Conservation (phyloP, 768 basidiomycete genomes). For the Neoboletus subvelutipes region DNA sequence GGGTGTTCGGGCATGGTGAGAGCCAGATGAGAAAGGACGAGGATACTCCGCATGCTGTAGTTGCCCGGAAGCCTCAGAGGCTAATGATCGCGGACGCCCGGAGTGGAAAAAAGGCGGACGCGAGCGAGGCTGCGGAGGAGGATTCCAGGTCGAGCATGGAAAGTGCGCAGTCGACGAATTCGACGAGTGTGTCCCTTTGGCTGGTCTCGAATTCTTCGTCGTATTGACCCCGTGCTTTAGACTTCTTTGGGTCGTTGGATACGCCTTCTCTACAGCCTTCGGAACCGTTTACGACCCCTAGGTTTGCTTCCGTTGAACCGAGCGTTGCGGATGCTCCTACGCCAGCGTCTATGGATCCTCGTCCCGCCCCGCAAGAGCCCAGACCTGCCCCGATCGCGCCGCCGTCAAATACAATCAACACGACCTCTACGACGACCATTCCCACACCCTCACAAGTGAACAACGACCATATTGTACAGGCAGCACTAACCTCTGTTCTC, state of each 20-base stretch:
- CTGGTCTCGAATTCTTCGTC: background rate
- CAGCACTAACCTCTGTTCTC: slow-evolving; percentile 50
- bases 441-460: slow-evolving; percentile 23
- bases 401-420: slow-evolving; percentile 13
- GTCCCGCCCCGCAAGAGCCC: slow-evolving; percentile 13
- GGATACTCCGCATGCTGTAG: slow-evolving; percentile 41
- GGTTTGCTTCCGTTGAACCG: slow-evolving; percentile 30
- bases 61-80: slow-evolving; percentile 51
- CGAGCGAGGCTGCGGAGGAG: slow-evolving; percentile 42
- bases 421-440: slow-evolving; percentile 11
- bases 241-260: slow-evolving; percentile 44
- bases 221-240: slow-evolving; percentile 27
- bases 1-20: slow-evolving; percentile 72
- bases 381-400: slow-evolving; percentile 14
- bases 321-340: slow-evolving; percentile 19
- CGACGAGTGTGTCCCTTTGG: slow-evolving; percentile 8
- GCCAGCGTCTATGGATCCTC: slow-evolving; percentile 13
- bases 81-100: slow-evolving; percentile 66
- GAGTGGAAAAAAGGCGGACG: slow-evolving; percentile 37
- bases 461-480: slow-evolving; percentile 48
- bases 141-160: slow-evolving; percentile 33
- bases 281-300: slow-evolving; percentile 27
- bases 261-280: slow-evolving; percentile 43
- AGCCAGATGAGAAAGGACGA: slow-evolving; percentile 38
- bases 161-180: slow-evolving; percentile 21